Percentiles rank a stretch among this genome's conserved stretches.
Evolutionary conservation across 805 yeast genomes (phyloP).

Genomic region (Starmerella potacharoeniae): DNA sequence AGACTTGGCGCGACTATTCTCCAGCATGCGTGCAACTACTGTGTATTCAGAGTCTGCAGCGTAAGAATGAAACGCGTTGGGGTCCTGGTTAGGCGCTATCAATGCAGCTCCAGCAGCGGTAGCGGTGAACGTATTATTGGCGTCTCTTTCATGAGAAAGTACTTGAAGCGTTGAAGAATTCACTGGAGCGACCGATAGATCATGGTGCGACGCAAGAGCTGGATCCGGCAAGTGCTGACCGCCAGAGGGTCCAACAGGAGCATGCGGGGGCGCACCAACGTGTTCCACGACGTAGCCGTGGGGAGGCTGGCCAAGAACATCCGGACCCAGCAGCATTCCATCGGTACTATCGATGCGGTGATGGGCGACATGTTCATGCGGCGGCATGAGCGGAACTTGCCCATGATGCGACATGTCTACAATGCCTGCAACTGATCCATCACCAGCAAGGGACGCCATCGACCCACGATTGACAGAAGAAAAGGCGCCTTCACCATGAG

Average conservation of each 20-base stretch:
- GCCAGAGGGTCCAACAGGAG: neutral
- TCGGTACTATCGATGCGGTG: neutral
- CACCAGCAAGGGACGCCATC: neutral
- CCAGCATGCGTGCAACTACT: conserved; percentile 1
- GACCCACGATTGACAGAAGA: neutral
- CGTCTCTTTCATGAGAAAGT: neutral
- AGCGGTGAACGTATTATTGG: neutral
- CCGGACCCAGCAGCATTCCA: neutral
- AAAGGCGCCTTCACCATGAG: neutral
- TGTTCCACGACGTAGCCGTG: too few relatives aligned
- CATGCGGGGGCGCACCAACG: too few relatives aligned
- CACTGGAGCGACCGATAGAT: neutral
- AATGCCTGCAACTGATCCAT: neutral
- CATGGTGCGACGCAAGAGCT: neutral
- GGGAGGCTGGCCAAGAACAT: neutral
- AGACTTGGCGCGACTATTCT: neutral
- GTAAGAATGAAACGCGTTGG: neutral
- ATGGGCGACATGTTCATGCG: neutral
- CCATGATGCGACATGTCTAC: neutral
- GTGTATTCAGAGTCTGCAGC: conserved; percentile 2
- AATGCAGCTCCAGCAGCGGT: neutral
- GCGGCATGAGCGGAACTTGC: neutral
- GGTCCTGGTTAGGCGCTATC: neutral
- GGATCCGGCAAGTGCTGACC: neutral
- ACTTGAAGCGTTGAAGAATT: neutral